Evolutionary conservation across 2,329 filamentous ascomycete genomes (phyloP).

Genomic region (Trichoderma koningiopsis): DNA sequence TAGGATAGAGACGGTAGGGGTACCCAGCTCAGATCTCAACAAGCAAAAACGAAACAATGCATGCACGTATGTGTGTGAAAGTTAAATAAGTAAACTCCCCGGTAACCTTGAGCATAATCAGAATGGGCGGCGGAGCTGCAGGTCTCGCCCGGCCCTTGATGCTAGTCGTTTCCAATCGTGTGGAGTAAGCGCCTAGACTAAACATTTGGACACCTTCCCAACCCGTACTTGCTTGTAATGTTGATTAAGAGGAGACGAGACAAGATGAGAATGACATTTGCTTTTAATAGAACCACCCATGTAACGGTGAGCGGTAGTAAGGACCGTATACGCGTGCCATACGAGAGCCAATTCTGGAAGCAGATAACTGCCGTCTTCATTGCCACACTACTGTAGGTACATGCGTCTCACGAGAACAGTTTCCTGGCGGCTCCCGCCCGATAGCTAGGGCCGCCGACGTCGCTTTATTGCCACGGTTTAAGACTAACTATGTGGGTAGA

Average conservation of each 20-base stretch:
- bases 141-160: not conserved
- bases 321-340: not conserved
- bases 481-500: slow-evolving; percentile 12
- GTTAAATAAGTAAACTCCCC: not conserved
- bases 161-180: not conserved
- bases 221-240: not conserved
- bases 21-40: slow-evolving; percentile 23
- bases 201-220: slow-evolving; percentile 6
- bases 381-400: not conserved
- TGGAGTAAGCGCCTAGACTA: not conserved
- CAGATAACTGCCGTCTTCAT: not conserved
- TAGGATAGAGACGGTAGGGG: slow-evolving; percentile 14
- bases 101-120: not conserved
- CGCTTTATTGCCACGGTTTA: slow-evolving; percentile 9
- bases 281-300: not conserved
- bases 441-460: slow-evolving; percentile 14
- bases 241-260: not conserved
- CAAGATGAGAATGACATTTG: not conserved
- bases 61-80: not conserved
- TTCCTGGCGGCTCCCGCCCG: not conserved
- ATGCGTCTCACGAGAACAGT: not conserved
- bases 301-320: not conserved
- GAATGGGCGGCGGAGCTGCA: slow-evolving; percentile 2
- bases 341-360: not conserved
- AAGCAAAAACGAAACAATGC: slow-evolving; percentile 4